Evolutionary conservation across 371 early-diverging fungal species (phyloP), one percentile per base, ranked within the genome.

Genomic region (Funneliformis caledonium): DNA sequence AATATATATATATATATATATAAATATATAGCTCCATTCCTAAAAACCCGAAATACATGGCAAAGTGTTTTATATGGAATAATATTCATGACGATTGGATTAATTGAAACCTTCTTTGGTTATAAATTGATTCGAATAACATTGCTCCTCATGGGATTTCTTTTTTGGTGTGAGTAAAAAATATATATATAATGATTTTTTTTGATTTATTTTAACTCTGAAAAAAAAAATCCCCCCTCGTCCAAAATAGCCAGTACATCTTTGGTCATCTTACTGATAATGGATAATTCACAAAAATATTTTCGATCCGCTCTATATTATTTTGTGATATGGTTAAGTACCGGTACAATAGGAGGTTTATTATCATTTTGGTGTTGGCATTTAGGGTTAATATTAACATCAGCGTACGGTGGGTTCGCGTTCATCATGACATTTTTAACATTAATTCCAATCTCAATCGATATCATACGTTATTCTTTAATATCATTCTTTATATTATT

Each of bases 71-170:
- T 85, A 68, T 85, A 85, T 72, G 85, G 85, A 14, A 22, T 83
- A 50, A 52, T 85, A 68, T 85, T 81, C 69, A 72, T 85, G 11
- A 74, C 74, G 26, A 80, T 85, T 64, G 85, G 85, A 33, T 52
- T 60, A 5, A 37, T 85, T 26, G 85, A 85, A 31, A 82, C 84
- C 8, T 37, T 85, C 19, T 83, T 87, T 67, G 85, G 85, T 67
- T 85, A 85, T 81, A 85, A 85, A 42, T 84, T 85, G 77, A 85
- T 85, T 65, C 85, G 85, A 47, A 73, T 85, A 56, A 85, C 85
- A 1, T 82, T 85, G 82, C 82, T 85, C 16, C 31, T 85, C 48
- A 82, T 78, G 50, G 85, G 85, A n/a, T 85, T 83, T 69, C 62
- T 85, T 0, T 80, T 84, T 60, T 85, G 85, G 85, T 72, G 85